Evolutionary conservation across 352 stramenopile species (phyloP), one percentile per base, ranked within the genome.

Genomic region (Pythium utonaiense): DNA sequence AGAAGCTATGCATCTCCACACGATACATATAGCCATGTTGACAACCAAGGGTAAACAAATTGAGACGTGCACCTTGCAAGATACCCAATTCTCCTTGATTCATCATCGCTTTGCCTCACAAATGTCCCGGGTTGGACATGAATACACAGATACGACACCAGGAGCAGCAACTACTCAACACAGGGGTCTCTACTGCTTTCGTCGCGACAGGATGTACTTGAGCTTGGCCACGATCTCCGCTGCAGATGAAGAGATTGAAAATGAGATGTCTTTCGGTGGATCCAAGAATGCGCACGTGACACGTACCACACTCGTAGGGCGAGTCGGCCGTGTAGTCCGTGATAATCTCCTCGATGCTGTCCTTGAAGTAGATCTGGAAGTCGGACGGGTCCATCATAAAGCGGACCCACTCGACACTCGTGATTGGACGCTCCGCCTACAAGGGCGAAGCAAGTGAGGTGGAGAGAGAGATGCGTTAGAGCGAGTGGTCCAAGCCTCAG

Each of bases 291-390:
- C 8, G 60, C 60, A 30, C 6, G 13, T 13, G 17, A 12, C 5
- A 86, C 81, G 52, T 70, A 95, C 86, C 86, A 27, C 86, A 95
- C 69, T 95, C 86, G 68, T 93, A 95, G 2, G 86, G 83, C n/a
- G 83, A 93, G 55, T 91, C 83, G 33, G 86, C 86, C n/a, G 83
- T 91, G 74, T 91, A 95, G 58, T 95, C 86, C 16, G 84, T 95
- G 57, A 93, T 75, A 66, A 93, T 93, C 63, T 95, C 86, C 61
- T 95, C 86, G 62, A 92, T 88, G 54, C 69, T 91, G 69, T 91
- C 84, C 51, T 93, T 93, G 67, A 86, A 95, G 70, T 93, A 92
- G 59, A 95, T 92, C 71, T 93, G 83, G 53, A 95, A 95, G 36
- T 93, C 86, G 57, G 76, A 91, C 34, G 83, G 83, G 56, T 91